Base-by-base conservation (phyloP, 805 yeast species). In the Debaryomyces tyrocola region DNA sequence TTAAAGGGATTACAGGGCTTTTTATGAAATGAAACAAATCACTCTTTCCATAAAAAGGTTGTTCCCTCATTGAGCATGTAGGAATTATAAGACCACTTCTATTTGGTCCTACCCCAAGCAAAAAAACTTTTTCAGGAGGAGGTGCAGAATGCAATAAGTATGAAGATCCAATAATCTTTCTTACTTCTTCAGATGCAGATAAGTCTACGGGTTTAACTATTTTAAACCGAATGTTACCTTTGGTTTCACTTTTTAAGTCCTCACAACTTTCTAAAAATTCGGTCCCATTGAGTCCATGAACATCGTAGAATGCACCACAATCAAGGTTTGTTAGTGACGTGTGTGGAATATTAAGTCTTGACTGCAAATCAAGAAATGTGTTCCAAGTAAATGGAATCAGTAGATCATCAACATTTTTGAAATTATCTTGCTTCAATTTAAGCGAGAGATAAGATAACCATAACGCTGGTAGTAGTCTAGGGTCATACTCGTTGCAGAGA, bases 311-410 rank as follows among this genome's bases (percentile, higher is more conserved):
- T 5, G 48, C 47, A 14, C 38, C 40, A 45, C 66, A 63, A 9
- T 41, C 49, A 41, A 51, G 41, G 33, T 31, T 24, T 12, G 37
- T 37, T 17, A 37, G 45, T 17, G 12, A 8, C 7, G 6, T 24
- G 24, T 4, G 33, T 12, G 33, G n/a, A 7, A 21, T 37, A 15
- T 18, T 15, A n/a, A 31, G n/a, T 12, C 24, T 18, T n/a, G 37
- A n/a, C n/a, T 37, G 36, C 21, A 46, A 37, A 37, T 41, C 43
- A 14, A 55, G 42, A 66, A 67, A 64, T 29, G 57, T 59, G 11
- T 40, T 44, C 73, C 74, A 69, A 37, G 58, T 47, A 45, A 69
- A 69, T 1, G 70, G 69, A 4, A 67, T 29, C 24, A 54, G 44
- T 39, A 60, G 55, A 4, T 47, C 33, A 3, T 64, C 54, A 39